Base-by-base conservation (phyloP, 2,329 filamentous ascomycete species). In the Phialophora tarda region DNA sequence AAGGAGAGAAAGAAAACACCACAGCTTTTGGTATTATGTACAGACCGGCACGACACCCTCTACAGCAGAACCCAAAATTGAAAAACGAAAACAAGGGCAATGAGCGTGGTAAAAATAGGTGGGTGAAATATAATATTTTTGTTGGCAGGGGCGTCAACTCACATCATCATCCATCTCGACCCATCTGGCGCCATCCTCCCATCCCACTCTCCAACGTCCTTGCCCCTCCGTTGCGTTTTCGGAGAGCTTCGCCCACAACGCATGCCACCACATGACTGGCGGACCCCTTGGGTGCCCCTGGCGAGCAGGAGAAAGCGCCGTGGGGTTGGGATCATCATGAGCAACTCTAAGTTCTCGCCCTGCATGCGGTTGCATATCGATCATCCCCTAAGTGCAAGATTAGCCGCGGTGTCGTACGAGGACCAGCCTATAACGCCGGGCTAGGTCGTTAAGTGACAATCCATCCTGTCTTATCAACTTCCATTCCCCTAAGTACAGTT, bases 311-410 rank as follows among this genome's bases (percentile, higher is more conserved):
- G 14, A 44, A 10, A 11, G 41, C 24, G 38, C 28, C 59, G 59
- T 61, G 59, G 59, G 59, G 48, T 61, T 38, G 4, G 59, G 30
- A 60, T 17, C 12, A 26, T 5, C 56, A 17, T 28, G 38, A 3
- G 38, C 17, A 44, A n/a, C 17, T 44, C 38, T 44, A 44, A 4
- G 24, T 47, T 28, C n/a, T 10, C 11, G 57, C 57, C 41, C 24
- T 48, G 57, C 38, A 32, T 59, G 14, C 38, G 6, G 1, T 44
- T 44, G 38, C 38, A 44, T 44, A 44, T 59, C n/a, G 7, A n/a
- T 62, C 5, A 4, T 51, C 67, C 70, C 68, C 67, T 74, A 74
- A 74, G 71, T 69, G 69, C 71, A 73, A 68, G 71, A 72, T 59
- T 66, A 73, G 70, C 59, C 72, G 71, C 55, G 34, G 26, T 48